Percentiles rank a stretch among this genome's conserved stretches.
phyloP scores from a whole-genome alignment of 345 rosid genomes.

The Populus tremula region DNA sequence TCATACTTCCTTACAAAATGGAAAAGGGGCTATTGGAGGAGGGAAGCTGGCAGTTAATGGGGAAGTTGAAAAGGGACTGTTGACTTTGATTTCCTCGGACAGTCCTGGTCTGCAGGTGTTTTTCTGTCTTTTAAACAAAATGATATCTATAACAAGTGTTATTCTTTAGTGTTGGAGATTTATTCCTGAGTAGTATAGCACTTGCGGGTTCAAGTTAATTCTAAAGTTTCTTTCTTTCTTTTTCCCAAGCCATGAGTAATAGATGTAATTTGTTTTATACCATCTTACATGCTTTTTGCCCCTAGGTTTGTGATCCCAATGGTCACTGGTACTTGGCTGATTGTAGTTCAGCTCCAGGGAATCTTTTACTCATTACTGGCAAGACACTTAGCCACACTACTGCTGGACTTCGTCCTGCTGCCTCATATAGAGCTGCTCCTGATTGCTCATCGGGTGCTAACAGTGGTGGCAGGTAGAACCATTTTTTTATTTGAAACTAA shows the following conservation, averaged over 20 bases:
- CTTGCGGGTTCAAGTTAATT: conserved; percentile 6
- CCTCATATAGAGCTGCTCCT: conserved; percentile 59
- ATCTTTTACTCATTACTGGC: conserved; percentile 83
- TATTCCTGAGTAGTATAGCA: background rate
- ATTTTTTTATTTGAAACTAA: conserved; percentile 6
- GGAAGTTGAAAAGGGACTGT: conserved; percentile 89
- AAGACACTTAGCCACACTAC: conserved; percentile 92
- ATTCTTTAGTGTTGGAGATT: conserved; percentile 3
- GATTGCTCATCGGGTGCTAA: conserved; percentile 49
- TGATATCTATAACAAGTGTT: conserved; percentile 4
- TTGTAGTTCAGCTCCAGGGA: conserved; percentile 63
- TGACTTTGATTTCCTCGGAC: conserved; percentile 80
- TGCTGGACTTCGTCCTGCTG: conserved; percentile 93
- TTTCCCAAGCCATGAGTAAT: background rate
- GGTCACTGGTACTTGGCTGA: conserved; percentile 98
- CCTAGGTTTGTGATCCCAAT: conserved; percentile 91
- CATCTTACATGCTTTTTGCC: conserved; percentile 16
- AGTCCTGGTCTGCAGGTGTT: conserved; percentile 75
- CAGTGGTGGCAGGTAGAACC: conserved; percentile 68
- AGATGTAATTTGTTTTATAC: conserved; percentile 7
- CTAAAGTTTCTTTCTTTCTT: background rate
- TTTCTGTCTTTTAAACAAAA: conserved; percentile 15
- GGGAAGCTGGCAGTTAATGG: conserved; percentile 56
- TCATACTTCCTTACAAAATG: conserved; percentile 60
- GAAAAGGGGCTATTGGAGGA: conserved; percentile 65